phyloP scores from a whole-genome alignment of 2,329 filamentous ascomycete genomes.

The Neonectria sp. region DNA sequence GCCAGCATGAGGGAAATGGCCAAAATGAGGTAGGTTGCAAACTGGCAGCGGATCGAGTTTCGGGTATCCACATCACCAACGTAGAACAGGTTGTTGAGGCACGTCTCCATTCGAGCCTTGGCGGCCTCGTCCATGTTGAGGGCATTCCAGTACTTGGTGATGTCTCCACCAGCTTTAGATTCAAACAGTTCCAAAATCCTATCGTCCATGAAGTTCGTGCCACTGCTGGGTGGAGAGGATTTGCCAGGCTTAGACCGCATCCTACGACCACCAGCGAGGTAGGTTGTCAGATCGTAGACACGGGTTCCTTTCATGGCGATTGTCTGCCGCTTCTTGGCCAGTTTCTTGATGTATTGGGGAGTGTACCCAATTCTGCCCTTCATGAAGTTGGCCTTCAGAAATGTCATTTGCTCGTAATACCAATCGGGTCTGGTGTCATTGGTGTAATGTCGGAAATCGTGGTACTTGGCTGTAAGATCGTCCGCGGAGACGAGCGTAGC shows the following conservation, averaged over 20 bases:
- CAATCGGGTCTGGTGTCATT: constrained; percentile 90
- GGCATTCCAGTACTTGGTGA: constrained; percentile 86
- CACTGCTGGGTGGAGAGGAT: constrained; percentile 59
- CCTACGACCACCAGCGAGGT: constrained; percentile 81
- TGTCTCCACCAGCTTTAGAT: constrained; percentile 80
- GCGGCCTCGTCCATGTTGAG: constrained; percentile 71
- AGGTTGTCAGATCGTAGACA: constrained; percentile 92
- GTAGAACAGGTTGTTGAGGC: constrained; percentile 95
- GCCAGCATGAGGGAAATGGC: constrained; percentile 86
- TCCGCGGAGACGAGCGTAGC: constrained; percentile 74
- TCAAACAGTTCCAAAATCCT: constrained; percentile 81
- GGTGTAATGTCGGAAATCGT: constrained; percentile 91
- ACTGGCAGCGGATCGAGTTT: constrained; percentile 87
- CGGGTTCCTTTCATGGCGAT: constrained; percentile 85
- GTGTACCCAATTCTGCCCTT: constrained; percentile 92
- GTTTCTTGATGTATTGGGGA: constrained; percentile 79
- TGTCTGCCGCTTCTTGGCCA: constrained; percentile 74
- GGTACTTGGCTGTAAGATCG: constrained; percentile 85
- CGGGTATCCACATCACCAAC: constrained; percentile 93
- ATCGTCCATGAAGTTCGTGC: constrained; percentile 84
- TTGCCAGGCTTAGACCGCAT: constrained; percentile 71
- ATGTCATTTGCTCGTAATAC: constrained; percentile 91
- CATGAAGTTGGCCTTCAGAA: constrained; percentile 83
- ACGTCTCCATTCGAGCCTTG: constrained; percentile 81
- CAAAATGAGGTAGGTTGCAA: constrained; percentile 90